Conservation (phyloP, 2,329 filamentous ascomycete species). For the Gaeumannomyces sp. region DNA sequence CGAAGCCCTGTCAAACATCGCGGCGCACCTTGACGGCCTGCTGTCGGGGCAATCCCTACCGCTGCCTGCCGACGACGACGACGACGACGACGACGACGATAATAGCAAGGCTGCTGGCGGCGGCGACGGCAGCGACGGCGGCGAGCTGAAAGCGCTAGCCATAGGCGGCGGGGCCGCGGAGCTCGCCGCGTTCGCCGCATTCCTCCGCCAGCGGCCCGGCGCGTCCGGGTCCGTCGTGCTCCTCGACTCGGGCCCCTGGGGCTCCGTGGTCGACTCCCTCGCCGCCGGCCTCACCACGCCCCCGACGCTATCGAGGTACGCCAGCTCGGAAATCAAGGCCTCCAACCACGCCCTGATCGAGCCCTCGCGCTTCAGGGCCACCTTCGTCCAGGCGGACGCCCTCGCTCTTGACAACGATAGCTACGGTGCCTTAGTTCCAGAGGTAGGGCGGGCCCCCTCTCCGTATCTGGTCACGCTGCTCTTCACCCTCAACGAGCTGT, state of each 20-base stretch:
- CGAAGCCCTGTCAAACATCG: slow-evolving; percentile 39
- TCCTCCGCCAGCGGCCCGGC: slow-evolving; percentile 25
- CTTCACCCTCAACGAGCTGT: slow-evolving; percentile 95
- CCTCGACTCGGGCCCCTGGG: slow-evolving; percentile 83
- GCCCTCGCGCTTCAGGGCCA: slow-evolving; percentile 29
- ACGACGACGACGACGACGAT: slow-evolving; percentile 9
- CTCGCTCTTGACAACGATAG: slow-evolving; percentile 25
- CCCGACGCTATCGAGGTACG: slow-evolving; percentile 45
- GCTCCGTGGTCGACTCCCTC: slow-evolving; percentile 52
- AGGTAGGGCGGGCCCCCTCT: no score
- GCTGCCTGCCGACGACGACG: not conserved
- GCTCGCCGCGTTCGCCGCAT: slow-evolving; percentile 48
- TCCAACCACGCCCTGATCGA: slow-evolving; percentile 40
- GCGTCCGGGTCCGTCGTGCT: slow-evolving; percentile 46
- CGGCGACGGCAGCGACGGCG: slow-evolving; percentile 3
- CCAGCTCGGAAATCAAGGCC: slow-evolving; percentile 39
- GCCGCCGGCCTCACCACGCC: slow-evolving; percentile 47
- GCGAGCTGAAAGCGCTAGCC: slow-evolving; percentile 34
- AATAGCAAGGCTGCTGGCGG: slow-evolving; percentile 13
- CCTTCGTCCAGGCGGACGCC: slow-evolving; percentile 40
- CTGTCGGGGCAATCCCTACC: slow-evolving; percentile 7
- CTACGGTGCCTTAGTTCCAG: slow-evolving; percentile 23
- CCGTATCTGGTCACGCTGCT: slow-evolving; percentile 66
- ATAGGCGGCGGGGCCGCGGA: slow-evolving; percentile 57
- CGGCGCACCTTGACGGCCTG: slow-evolving; percentile 26